Percentiles rank a stretch among this genome's conserved stretches.
Conservation (phyloP, 495 filamentous ascomycete species). For the Astrocystis sublimbata region DNA sequence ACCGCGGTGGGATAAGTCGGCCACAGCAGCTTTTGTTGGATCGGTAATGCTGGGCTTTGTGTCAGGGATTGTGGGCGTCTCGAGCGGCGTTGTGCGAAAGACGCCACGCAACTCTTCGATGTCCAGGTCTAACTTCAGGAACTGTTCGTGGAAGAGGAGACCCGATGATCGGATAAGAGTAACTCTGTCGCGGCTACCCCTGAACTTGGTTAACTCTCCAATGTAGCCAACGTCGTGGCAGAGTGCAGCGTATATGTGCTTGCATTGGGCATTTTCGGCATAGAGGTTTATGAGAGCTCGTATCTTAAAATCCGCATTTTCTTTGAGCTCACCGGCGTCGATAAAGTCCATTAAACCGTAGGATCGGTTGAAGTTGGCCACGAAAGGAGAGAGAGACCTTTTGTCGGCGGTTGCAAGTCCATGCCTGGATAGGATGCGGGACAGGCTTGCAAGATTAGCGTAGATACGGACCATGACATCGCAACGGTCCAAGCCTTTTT, state of each 20-base stretch:
- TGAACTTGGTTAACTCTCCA: conserved; percentile 54
- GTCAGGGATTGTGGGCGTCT: conserved; percentile 1
- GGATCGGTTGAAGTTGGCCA: conserved; percentile 60
- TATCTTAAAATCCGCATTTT: conserved; percentile 62
- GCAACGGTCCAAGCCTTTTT: conserved; percentile 50
- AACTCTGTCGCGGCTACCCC: conserved; percentile 42
- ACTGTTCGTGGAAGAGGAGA: conserved; percentile 32
- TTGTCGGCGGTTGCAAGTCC: conserved; percentile 52
- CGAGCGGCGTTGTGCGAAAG: conserved; percentile 42
- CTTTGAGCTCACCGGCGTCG: conserved; percentile 62
- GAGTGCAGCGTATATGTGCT: conserved; percentile 65
- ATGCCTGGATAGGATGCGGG: conserved; percentile 50
- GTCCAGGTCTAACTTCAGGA: conserved; percentile 34
- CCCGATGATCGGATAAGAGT: conserved; percentile 52
- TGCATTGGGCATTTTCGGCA: conserved; percentile 61
- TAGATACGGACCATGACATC: conserved; percentile 64
- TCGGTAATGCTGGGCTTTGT: background rate
- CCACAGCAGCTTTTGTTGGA: background rate
- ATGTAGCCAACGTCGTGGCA: conserved; percentile 65
- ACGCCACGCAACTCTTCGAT: conserved; percentile 48
- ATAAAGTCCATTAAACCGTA: conserved; percentile 62
- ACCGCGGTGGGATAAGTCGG: background rate
- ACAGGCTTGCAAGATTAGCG: conserved; percentile 57
- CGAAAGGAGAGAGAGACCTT: conserved; percentile 55
- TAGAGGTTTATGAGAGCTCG: conserved; percentile 53